Evolutionary conservation across 768 basidiomycete genomes (phyloP), one percentile per base, ranked within the genome.

Genomic region (Strobilomyces echinocephalus): DNA sequence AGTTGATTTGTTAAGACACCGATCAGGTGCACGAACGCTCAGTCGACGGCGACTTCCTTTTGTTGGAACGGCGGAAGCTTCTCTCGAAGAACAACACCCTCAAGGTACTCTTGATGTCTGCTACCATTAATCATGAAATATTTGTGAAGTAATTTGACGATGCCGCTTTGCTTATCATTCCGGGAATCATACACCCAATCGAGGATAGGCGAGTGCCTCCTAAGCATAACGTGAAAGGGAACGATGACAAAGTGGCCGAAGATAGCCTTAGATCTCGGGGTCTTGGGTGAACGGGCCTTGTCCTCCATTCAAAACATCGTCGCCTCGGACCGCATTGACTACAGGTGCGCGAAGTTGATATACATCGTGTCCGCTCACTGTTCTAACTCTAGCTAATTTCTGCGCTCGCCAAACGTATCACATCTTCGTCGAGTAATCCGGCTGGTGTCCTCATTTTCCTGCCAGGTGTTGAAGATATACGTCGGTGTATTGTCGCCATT

Each of bases 41-140:
- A 11, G 83, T 95, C 8, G 94, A 95, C 61, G 84, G 89, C 20
- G 95, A 97, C 67, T 86, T 97, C 60, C 73, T 97, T 41, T 76
- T 97, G 2, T 79, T 95, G 6, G 86, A 95, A 64, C 74, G 97
- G 24, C 83, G 85, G 54, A 87, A 91, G 60, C 72, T 97, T 14
- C 68, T 95, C 42, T 73, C 73, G 55, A 75, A 66, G 18, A 84
- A 91, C 61, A 70, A 74, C 20, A 78, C 68, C 2, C 77, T 97
- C 60, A 94, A 89, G 66, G 77, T 97, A 21, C 72, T 95, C 18
- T 77, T 95, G 43, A 97, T 97, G 93, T 92, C 89, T 30, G 94
- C 94, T 5, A 97, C 95, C 0, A 95, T 95, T 69, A 95, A 97
- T 62, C 90, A 93, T 55, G 77, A 89, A 57, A 81, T 77, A 16